phyloP scores from a whole-genome alignment of 495 filamentous ascomycete species.

The Aspergillus avenaceus region DNA sequence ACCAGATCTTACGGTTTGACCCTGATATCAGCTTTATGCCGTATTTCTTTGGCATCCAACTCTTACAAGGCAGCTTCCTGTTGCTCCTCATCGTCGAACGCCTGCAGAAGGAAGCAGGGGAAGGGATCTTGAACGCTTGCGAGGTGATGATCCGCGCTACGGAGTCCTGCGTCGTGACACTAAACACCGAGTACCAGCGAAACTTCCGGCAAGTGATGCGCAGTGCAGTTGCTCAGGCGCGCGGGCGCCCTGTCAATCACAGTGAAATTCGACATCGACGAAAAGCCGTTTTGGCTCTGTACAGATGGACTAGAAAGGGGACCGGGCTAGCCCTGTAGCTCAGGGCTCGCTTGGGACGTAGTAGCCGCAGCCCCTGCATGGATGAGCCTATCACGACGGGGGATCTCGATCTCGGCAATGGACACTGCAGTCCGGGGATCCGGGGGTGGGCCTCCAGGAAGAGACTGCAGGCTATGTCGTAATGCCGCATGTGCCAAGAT shows the following conservation, averaged over 20 bases:
- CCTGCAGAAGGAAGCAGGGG: constrained; percentile 72
- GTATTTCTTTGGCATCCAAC: constrained; percentile 84
- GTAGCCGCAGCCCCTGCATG: no score
- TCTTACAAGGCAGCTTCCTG: constrained; percentile 78
- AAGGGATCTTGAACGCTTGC: constrained; percentile 76
- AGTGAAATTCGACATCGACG: constrained; percentile 72
- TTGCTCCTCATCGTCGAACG: constrained; percentile 79
- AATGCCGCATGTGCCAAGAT: no score
- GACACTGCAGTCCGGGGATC: neutral
- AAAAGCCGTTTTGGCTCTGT: constrained; percentile 68
- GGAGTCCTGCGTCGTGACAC: constrained; percentile 78
- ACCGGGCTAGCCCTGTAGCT: constrained; percentile 67
- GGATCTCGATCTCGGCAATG: neutral
- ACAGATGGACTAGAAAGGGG: constrained; percentile 77
- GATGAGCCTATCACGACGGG: neutral
- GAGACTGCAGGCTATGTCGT: neutral
- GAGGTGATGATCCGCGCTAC: constrained; percentile 84
- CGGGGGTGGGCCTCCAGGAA: neutral
- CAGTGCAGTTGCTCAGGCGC: constrained; percentile 72
- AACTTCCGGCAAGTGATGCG: constrained; percentile 84
- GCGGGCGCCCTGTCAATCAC: constrained; percentile 68
- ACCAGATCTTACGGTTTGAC: constrained; percentile 80
- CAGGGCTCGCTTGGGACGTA: neutral
- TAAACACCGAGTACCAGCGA: constrained; percentile 83
- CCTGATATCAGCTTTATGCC: constrained; percentile 86